Base-by-base conservation (phyloP, 2,329 filamentous ascomycete species). In the Zasmidium citrigriseum region DNA sequence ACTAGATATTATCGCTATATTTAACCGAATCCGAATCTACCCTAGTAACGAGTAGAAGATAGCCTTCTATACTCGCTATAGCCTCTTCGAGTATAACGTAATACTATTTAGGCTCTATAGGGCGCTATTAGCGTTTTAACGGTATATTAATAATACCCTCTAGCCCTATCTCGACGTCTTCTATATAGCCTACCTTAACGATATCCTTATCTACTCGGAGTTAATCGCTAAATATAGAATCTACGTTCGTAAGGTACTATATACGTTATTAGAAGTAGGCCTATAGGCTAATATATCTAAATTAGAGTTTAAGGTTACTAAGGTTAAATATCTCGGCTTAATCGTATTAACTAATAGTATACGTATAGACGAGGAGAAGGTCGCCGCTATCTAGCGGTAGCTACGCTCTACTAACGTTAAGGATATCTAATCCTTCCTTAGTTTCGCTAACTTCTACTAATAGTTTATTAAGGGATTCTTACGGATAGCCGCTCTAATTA, bases 161-260 rank as follows among this genome's bases (percentile, higher is more conserved):
- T 10, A 47, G 25, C 58, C 67, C 29, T 61, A 62, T 46, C 52
- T 74, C 44, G 59, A 73, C 58, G 55, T 51, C 2, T 63, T 60
- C 16, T 50, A 60, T 12, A 41, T 62, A 3, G 57, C 55, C 18
- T 72, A 70, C 52, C 7, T 73, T 9, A 54, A 72, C 52, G 49
- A 72, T 47, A 67, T 70, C 20, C 48, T 69, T 16, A 64, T 75
- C 16, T 75, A 67, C 59, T 14, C 52, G 7, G 56, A 69, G 47
- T 41, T 72, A 58, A 54, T 74, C 61, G 38, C 54, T 3, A 41
- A 66, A 38, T 47, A 72, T 49, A 58, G 72, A 14, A 21, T 60
- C 45, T 14, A 62, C 47, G 63, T 75, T n/a, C 47, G 68, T 14
- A 25, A 67, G 14, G 59, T 64, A 16, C 62, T 72, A 16, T 14